Evolutionary conservation across 2,329 filamentous ascomycete species (phyloP), one percentile per base, ranked within the genome.

Genomic region (Claviceps maximensis): DNA sequence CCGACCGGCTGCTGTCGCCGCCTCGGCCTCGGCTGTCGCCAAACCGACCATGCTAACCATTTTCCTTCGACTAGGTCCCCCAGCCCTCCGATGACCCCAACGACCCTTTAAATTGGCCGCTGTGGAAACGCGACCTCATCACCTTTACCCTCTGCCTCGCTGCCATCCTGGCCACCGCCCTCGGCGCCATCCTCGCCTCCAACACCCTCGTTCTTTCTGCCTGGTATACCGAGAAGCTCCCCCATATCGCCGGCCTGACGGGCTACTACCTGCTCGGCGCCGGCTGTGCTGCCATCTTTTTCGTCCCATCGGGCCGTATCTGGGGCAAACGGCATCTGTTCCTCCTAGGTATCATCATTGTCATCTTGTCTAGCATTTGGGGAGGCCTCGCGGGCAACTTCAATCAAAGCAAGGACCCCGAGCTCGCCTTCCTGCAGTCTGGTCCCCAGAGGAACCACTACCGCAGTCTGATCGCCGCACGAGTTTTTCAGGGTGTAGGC

Each of bases 251-350:
- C 3, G 73, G 93, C 13, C 71, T 95, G 42, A 96, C 90, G 0
- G 90, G 89, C 51, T 95, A 90, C 67, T 90, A 89, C 66, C 76
- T 96, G 21, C 79, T 90, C 29, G 91, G 89, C 21, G 86, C 89
- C 2, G 89, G 88, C 12, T 73, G 89, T 15, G 85, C 86, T 1
- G 89, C 87, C 50, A 81, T 93, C 66, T 75, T 96, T 58, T 90
- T 90, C 68, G 89, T 96, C 2, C 87, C 91, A 0, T 87, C 85
- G 1, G 89, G 87, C 21, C 81, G 90, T 54, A 84, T 96, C 57
- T 96, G 88, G 87, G 91, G 91, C 41, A 96, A 95, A 69, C 79
- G 90, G 42, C 91, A 96, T 71, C 71, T 89, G 17, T 96, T 95
- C 66, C 69, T 96, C 27, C 61, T 94, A 2, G 89, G 89, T 8